Percentiles rank a stretch among this genome's conserved stretches.
These are phyloP conservation scores for Teunomyces panamensis DNA, from an alignment of 805 yeast genomes.

Conservation along the genomic window DNA sequence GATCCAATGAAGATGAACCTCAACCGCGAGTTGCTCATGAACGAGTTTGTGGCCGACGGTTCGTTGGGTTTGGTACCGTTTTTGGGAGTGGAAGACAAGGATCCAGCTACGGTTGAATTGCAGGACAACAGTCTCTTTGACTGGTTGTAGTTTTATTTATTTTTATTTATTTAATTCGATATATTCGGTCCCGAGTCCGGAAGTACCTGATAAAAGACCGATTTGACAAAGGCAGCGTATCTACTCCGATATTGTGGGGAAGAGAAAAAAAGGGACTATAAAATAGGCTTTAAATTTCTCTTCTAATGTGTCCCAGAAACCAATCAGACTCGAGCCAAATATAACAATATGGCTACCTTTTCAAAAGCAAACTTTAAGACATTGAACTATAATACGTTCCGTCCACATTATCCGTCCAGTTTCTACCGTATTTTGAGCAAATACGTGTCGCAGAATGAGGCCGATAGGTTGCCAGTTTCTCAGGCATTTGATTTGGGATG, in stretches of 20 bases:
- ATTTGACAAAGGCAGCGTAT: not conserved
- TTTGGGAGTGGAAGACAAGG: conserved; percentile 37
- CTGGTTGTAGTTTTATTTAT: not conserved
- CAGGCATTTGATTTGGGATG: conserved; percentile 46
- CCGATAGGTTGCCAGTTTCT: conserved; percentile 12
- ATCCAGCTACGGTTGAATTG: conserved; percentile 14
- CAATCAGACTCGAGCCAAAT: not conserved
- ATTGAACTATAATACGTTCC: conserved; percentile 34
- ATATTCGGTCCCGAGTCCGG: not conserved
- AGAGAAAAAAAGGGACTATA: not conserved
- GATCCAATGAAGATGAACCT: conserved; percentile 38
- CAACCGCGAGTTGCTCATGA: conserved; percentile 24
- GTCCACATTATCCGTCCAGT: conserved; percentile 41
- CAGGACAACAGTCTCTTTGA: not conserved
- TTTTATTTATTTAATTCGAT: not conserved
- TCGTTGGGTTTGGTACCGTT: conserved; percentile 73
- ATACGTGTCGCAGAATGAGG: conserved; percentile 19
- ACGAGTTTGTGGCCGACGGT: conserved; percentile 78
- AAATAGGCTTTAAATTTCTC: not conserved
- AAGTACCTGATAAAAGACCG: too few relatives aligned
- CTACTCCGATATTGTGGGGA: not conserved
- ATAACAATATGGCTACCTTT: conserved; percentile 29
- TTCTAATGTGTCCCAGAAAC: not conserved
- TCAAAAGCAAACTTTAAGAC: conserved; percentile 31
- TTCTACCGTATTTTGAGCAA: conserved; percentile 30